Evolutionary conservation across 2,329 filamentous ascomycete species (phyloP).

Genomic region (Karstenula rhodostoma): DNA sequence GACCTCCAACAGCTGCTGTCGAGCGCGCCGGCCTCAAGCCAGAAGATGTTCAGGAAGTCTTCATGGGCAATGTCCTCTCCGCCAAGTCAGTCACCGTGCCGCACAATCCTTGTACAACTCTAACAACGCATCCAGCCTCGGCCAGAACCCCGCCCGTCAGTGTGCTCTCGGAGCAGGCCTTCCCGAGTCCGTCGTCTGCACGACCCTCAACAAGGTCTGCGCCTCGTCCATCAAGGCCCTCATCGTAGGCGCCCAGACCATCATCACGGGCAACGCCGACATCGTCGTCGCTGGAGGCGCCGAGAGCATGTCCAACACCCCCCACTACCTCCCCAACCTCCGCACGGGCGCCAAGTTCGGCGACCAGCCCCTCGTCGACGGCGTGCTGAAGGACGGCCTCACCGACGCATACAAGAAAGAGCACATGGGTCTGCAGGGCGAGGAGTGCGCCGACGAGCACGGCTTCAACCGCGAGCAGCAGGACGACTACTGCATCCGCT

Average conservation of each 20-base stretch:
- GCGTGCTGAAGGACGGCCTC: slow-evolving; percentile 91
- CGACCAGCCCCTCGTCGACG: slow-evolving; percentile 86
- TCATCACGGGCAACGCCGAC: slow-evolving; percentile 93
- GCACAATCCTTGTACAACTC: slow-evolving; percentile 5
- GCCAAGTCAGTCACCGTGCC: slow-evolving; percentile 73
- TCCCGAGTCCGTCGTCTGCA: slow-evolving; percentile 79
- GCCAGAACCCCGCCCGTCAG: slow-evolving; percentile 95
- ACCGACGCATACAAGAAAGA: slow-evolving; percentile 95
- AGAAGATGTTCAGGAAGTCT: slow-evolving; percentile 92
- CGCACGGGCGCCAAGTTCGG: slow-evolving; percentile 93
- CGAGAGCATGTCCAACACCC: slow-evolving; percentile 98
- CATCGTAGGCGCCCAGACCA: slow-evolving; percentile 93
- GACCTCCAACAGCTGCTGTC: slow-evolving; percentile 68
- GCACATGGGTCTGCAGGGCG: slow-evolving; percentile 93
- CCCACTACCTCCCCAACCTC: slow-evolving; percentile 91
- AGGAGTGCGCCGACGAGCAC: slow-evolving; percentile 90
- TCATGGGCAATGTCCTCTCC: slow-evolving; percentile 97
- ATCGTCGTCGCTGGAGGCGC: slow-evolving; percentile 93
- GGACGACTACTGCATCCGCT: slow-evolving; percentile 94
- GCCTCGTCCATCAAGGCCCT: slow-evolving; percentile 94
- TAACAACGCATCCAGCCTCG: slow-evolving; percentile 69
- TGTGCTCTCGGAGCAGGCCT: slow-evolving; percentile 91
- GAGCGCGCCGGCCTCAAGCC: slow-evolving; percentile 88
- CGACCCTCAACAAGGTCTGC: slow-evolving; percentile 99
- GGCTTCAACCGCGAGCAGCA: slow-evolving; percentile 82